These are phyloP conservation scores for Monosporozyma unispora DNA, from an alignment of 805 yeast genomes.

Conservation along the genomic window DNA sequence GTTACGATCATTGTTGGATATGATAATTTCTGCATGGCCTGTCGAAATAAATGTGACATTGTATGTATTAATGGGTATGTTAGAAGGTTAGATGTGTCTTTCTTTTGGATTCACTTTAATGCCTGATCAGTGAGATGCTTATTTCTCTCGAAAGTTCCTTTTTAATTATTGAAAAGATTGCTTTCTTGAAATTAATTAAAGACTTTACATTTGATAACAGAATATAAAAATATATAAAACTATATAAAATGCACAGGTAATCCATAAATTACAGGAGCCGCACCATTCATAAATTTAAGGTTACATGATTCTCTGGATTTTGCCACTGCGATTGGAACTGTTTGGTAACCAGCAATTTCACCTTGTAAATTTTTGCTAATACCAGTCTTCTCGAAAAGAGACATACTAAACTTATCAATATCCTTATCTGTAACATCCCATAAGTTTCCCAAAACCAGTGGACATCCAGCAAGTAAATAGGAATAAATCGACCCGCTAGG, in stretches of 20 bases:
- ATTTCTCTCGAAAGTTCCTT: background rate
- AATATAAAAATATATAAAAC: background rate
- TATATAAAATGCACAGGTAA: slow-evolving; percentile 39
- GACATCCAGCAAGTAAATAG: slow-evolving; percentile 73
- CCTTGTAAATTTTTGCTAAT: slow-evolving; percentile 29
- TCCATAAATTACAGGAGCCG: slow-evolving; percentile 89
- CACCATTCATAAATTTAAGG: slow-evolving; percentile 72
- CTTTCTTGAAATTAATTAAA: background rate
- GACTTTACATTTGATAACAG: background rate
- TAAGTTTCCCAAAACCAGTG: slow-evolving; percentile 72
- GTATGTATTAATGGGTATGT: background rate
- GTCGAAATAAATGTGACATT: slow-evolving; percentile 5
- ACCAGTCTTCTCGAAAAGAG: slow-evolving; percentile 61
- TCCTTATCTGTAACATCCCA: slow-evolving; percentile 99
- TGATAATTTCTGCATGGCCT: slow-evolving; percentile 37
- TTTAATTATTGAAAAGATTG: background rate
- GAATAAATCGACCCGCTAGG: slow-evolving; percentile 70
- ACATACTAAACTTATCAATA: slow-evolving; percentile 65
- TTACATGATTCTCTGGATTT: slow-evolving; percentile 59
- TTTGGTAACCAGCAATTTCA: slow-evolving; percentile 15
- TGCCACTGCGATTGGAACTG: slow-evolving; percentile 49
- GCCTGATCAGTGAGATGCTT: background rate
- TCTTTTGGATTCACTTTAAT: background rate
- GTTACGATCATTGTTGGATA: slow-evolving; percentile 54
- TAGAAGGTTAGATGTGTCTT: background rate